A percentile compares a stretch with the other conserved stretches of the same genome.
These are phyloP conservation scores for Angophora floribunda DNA, from an alignment of 345 rosid species.

Conservation along the genomic window DNA sequence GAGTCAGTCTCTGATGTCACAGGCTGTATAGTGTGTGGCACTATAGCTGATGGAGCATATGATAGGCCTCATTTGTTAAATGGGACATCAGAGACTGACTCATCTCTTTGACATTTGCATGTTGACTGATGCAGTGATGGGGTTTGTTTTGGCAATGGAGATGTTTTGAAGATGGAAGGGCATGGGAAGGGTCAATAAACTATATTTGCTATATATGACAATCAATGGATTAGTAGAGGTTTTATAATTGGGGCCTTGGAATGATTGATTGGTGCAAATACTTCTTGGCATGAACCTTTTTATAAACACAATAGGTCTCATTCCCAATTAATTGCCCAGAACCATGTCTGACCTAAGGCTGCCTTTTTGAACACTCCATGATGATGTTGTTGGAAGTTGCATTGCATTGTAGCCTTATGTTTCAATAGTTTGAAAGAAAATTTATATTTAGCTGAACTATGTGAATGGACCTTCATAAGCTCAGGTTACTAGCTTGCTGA, in stretches of 20 bases:
- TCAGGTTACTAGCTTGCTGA: slow-evolving; percentile 64
- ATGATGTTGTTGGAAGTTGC: background rate
- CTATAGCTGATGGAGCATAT: background rate
- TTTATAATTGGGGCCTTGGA: background rate
- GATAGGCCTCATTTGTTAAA: background rate
- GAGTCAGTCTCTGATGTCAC: background rate
- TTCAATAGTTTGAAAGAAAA: background rate
- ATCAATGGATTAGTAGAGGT: background rate
- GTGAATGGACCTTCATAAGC: background rate
- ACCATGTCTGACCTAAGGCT: background rate
- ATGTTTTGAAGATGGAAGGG: background rate
- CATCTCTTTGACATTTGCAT: background rate
- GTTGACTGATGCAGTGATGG: background rate
- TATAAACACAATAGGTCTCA: background rate
- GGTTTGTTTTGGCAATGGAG: background rate
- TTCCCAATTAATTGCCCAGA: background rate
- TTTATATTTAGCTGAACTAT: background rate
- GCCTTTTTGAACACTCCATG: background rate
- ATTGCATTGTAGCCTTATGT: background rate
- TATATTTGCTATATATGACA: background rate
- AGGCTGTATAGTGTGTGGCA: background rate
- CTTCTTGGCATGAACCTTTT: background rate
- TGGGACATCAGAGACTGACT: too few species aligned
- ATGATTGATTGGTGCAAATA: background rate
- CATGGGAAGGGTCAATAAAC: background rate